Percentiles rank a stretch among this genome's conserved stretches.
phyloP scores from a whole-genome alignment of 73 alveolate species.

The Paramecium octaurelia region DNA sequence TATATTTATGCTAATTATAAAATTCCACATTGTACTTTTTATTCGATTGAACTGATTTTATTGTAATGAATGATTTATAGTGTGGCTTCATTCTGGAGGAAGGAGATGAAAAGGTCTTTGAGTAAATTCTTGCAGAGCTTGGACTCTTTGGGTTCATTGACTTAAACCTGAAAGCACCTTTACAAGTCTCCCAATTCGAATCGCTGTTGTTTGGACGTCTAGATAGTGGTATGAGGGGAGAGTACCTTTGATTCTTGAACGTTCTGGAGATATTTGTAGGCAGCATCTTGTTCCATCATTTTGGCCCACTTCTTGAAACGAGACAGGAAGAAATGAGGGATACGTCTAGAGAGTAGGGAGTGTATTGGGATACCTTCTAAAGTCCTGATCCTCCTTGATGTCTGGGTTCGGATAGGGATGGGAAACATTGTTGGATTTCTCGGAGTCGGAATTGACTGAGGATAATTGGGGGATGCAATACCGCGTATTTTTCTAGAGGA shows the following conservation, averaged over 20 bases:
- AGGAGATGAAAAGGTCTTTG: slow-evolving; percentile 23
- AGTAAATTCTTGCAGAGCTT: background rate
- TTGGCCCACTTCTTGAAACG: slow-evolving; percentile 45
- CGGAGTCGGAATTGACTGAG: background rate
- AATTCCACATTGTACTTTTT: slow-evolving; percentile 5
- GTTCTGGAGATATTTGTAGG: slow-evolving; percentile 10
- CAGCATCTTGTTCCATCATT: slow-evolving; percentile 51
- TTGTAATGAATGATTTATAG: slow-evolving; percentile 41
- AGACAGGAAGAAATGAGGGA: slow-evolving; percentile 34
- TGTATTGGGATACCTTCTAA: background rate
- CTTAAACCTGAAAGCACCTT: slow-evolving; percentile 36
- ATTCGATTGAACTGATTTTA: slow-evolving; percentile 41
- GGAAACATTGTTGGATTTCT: background rate
- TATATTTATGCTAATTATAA: slow-evolving; percentile 40
- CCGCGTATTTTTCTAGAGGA: background rate
- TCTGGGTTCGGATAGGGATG: slow-evolving; percentile 11
- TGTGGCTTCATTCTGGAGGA: slow-evolving; percentile 37
- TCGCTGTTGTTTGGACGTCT: slow-evolving; percentile 31
- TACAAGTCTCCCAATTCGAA: slow-evolving; percentile 36
- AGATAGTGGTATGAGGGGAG: background rate
- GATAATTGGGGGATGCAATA: background rate
- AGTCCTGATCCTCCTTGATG: background rate
- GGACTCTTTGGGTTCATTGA: slow-evolving; percentile 42
- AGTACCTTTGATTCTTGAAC: slow-evolving; percentile 30
- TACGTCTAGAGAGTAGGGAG: background rate